phyloP scores from a whole-genome alignment of 208 protist genomes.

The Trypanosoma cruzi region DNA sequence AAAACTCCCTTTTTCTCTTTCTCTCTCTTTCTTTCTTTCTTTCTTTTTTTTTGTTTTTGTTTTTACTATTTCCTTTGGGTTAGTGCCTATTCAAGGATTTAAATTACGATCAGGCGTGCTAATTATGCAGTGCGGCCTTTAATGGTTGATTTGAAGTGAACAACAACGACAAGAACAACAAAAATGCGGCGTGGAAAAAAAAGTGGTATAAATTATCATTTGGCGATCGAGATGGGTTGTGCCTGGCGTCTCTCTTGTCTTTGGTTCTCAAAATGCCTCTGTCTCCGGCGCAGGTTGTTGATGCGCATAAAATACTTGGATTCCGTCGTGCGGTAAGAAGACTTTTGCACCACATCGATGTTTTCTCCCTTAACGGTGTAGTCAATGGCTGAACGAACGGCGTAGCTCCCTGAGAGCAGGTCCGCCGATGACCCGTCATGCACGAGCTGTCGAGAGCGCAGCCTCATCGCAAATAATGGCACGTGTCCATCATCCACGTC shows the following conservation, averaged over 20 bases:
- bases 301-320: constrained; percentile 78
- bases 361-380: constrained; percentile 82
- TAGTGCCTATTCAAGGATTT: not conserved
- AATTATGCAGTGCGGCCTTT: constrained; percentile 12
- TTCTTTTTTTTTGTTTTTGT: not conserved
- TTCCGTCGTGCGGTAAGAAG: constrained; percentile 72
- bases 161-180: not conserved
- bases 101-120: constrained; percentile 2
- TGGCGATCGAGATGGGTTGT: constrained; percentile 3
- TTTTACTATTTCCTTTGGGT: not conserved
- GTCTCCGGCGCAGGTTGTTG: constrained; percentile 57
- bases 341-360: constrained; percentile 81
- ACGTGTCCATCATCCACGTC: constrained; percentile 82
- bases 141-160: not conserved
- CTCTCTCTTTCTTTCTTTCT: constrained; percentile 8
- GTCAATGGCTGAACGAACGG: constrained; percentile 78
- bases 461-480: constrained; percentile 86
- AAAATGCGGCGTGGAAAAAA: not conserved
- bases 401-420: constrained; percentile 72
- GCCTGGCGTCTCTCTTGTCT: constrained; percentile 32
- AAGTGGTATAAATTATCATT: constrained; percentile 14
- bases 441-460: constrained; percentile 83
- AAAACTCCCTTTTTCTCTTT: constrained; percentile 2
- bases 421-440: constrained; percentile 83
- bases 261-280: constrained; percentile 39